A percentile compares a stretch with the other conserved stretches of the same genome.
Evolutionary conservation across 352 stramenopile species (phyloP).

Genomic region (Lagenidium giganteum): DNA sequence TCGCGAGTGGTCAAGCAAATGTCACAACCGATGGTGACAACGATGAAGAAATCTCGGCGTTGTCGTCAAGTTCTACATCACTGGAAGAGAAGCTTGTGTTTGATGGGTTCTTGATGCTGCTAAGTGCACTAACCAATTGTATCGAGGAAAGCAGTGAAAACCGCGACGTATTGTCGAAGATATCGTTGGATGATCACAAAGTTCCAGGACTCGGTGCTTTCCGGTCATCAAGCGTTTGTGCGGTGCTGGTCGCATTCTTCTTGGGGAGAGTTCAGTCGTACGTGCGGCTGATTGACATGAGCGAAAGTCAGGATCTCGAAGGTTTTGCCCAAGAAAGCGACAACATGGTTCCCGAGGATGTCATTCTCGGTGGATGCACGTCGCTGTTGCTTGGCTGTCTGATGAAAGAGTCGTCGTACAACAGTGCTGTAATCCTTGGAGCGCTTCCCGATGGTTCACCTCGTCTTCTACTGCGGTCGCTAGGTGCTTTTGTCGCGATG

Average conservation of each 20-base stretch:
- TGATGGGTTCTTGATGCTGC: conserved; percentile 45
- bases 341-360: conserved; percentile 48
- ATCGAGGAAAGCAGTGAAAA: conserved; percentile 60
- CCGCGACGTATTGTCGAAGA: conserved; percentile 25
- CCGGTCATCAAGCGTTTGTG: conserved; percentile 17
- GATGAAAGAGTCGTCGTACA: conserved; percentile 43
- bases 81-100: conserved; percentile 46
- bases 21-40: no score
- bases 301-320: conserved; percentile 11
- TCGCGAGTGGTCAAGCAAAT: no score
- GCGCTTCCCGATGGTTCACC: conserved; percentile 40
- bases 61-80: no score
- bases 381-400: conserved; percentile 70
- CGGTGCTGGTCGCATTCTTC: conserved; percentile 49
- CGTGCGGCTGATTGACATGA: conserved; percentile 35
- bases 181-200: conserved; percentile 3
- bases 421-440: conserved; percentile 28
- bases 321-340: conserved; percentile 1
- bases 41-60: not conserved
- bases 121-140: conserved; percentile 72
- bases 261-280: conserved; percentile 48
- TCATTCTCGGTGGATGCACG: conserved; percentile 62
- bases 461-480: conserved; percentile 38
- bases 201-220: conserved; percentile 2
- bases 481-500: conserved; percentile 64